Conservation (phyloP, 306 rosid genomes). For the Cicer yamashitae region DNA sequence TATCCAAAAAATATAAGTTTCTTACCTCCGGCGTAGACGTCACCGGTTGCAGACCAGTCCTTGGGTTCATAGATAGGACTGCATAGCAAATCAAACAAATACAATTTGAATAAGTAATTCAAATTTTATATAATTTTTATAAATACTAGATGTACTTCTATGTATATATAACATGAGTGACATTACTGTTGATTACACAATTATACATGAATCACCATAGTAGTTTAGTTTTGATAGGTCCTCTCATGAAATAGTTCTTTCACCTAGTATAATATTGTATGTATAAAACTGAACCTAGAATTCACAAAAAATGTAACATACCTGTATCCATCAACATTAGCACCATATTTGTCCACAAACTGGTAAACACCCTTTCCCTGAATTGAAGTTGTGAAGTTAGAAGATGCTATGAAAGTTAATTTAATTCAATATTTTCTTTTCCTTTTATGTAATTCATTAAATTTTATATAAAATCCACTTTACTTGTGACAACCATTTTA, state of each 20-base stretch:
- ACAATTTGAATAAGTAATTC: neutral
- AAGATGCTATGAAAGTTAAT: neutral
- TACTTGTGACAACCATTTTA: neutral
- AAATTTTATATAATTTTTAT: neutral
- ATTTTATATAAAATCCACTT: neutral
- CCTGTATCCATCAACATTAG: conserved; percentile 99
- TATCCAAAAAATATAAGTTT: neutral
- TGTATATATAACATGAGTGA: no score
- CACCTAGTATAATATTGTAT: neutral
- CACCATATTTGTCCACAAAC: conserved; percentile 96
- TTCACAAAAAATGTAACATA: conserved; percentile 35
- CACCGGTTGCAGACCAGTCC: conserved; percentile 89
- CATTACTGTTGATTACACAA: no score
- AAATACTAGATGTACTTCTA: no score
- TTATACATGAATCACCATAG: no score
- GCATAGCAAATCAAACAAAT: conserved; percentile 38
- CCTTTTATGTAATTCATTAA: neutral
- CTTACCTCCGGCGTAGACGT: conserved; percentile 91
- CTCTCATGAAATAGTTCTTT: no score
- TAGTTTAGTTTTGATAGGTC: no score
- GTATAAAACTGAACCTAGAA: neutral
- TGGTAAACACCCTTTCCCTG: conserved; percentile 99
- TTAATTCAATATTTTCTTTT: conserved; percentile 23
- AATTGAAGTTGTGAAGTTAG: conserved; percentile 39
- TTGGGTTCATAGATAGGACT: conserved; percentile 82